These are phyloP conservation scores for Neurospora cerealis DNA, from an alignment of 495 filamentous ascomycete species.

Conservation along the genomic window DNA sequence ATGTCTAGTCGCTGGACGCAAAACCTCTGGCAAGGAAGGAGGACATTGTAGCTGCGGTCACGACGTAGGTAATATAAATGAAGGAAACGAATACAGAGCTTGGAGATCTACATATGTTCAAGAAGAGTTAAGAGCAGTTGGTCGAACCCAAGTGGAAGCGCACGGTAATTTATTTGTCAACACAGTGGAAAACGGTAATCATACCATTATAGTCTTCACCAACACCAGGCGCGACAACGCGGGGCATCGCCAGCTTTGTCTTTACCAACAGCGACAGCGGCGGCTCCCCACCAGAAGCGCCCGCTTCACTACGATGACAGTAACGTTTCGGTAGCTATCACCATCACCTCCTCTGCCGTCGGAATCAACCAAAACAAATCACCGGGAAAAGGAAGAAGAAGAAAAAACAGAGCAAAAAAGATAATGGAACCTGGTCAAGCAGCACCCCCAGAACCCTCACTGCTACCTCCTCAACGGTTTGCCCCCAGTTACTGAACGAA, in stretches of 20 bases:
- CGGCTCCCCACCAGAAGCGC: too few species aligned
- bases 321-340: background rate
- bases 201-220: background rate
- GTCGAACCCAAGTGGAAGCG: background rate
- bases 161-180: background rate
- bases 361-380: background rate
- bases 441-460: background rate
- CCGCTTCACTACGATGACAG: background rate
- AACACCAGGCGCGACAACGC: background rate
- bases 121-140: background rate
- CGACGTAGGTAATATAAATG: background rate
- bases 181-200: background rate
- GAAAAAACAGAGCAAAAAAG: background rate
- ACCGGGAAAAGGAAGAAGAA: background rate
- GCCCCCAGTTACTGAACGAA: background rate
- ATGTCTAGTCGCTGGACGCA: slow-evolving; percentile 34
- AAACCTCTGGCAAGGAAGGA: background rate
- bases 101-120: background rate
- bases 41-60: background rate
- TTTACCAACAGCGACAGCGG: too few species aligned
- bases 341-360: background rate
- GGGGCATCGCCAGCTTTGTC: background rate
- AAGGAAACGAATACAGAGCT: background rate
- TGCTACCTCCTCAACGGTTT: background rate
- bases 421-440: background rate